Base-by-base conservation (phyloP, 2,329 filamentous ascomycete genomes). In the Pestalotiopsis sp. region DNA sequence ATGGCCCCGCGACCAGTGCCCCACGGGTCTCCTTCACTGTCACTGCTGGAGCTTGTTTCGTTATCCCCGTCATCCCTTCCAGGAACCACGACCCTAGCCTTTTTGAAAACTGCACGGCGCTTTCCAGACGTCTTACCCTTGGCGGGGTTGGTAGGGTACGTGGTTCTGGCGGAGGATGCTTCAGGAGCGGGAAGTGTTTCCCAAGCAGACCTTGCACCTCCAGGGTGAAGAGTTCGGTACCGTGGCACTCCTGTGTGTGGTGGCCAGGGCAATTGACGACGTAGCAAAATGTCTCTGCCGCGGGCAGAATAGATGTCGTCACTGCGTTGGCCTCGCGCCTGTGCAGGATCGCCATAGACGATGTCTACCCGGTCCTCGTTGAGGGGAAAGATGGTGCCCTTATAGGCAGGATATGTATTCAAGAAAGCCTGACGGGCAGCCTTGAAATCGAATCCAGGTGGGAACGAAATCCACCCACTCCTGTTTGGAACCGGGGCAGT, bases 391-490 rank as follows among this genome's bases (percentile, higher is more conserved):
- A 73, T 72, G 12, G 69, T 70, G 12, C 59, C 12, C 23, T 23
- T 41, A 9, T 73, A 73, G 3, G 67, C 69, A 12, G 71, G 71
- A 38, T 70, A 72, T 3, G 49, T 23, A 1, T 13, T 41, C 39
- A 70, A 23, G 58, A 73, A 73, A 1, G 59, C 27, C 11, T 41
- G 49, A 38, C 67, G 71, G 9, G 67, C 68, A 36, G 36, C 36
- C 5, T 23, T 57, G 17, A 72, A 72, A 65, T 72, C 63, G n/a
- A 62, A 62, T 1, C 36, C 59, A 4, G 31, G n/a, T 20, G 59
- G 59, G 11, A 62, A 62, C 23, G 14, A 17, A 61, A 70, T 71
- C 72, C 72, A 73, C 13, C 71, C 72, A 36, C 72, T 73, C n/a
- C 58, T 69, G 57, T 73, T 73, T 20, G 72, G 72, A 45, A 70